These are phyloP conservation scores for Ogataea nitratoaversa DNA, from an alignment of 805 yeast species.

Conservation along the genomic window DNA sequence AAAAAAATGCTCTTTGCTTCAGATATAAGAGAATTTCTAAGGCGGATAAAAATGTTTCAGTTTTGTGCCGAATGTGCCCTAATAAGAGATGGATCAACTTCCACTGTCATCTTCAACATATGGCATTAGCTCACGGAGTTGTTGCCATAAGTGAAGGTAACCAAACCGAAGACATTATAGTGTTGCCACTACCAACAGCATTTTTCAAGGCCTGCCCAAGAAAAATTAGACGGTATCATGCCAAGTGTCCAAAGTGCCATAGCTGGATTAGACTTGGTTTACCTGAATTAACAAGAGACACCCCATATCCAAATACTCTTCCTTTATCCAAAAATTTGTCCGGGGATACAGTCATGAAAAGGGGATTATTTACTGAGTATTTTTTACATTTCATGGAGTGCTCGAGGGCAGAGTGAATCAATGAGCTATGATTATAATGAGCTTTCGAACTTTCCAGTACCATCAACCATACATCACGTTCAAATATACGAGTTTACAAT, in stretches of 20 bases:
- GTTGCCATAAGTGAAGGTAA: slow-evolving; percentile 1
- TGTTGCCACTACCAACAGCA: slow-evolving; percentile 17
- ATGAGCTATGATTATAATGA: no score
- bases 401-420: slow-evolving; percentile 1
- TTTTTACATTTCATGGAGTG: slow-evolving; percentile 20
- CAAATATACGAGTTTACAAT: no score
- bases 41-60: not conserved
- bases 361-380: slow-evolving; percentile 22
- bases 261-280: slow-evolving; percentile 21
- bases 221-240: slow-evolving; percentile 17
- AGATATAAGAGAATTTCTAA: slow-evolving; percentile 9
- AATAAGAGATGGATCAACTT: slow-evolving; percentile 18
- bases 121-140: slow-evolving; percentile 24
- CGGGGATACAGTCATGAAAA: slow-evolving; percentile 3
- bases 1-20: slow-evolving; percentile 8
- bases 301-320: no score
- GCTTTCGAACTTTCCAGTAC: no score
- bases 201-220: slow-evolving; percentile 14
- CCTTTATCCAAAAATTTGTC: no score
- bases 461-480: no score
- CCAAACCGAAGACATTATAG: slow-evolving; percentile 5
- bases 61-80: slow-evolving; percentile 21
- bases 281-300: slow-evolving; percentile 5
- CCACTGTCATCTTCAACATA: slow-evolving; percentile 12
- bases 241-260: slow-evolving; percentile 21